Evolutionary conservation across 768 basidiomycete species (phyloP).

Genomic region (Boletellus ananiceps): DNA sequence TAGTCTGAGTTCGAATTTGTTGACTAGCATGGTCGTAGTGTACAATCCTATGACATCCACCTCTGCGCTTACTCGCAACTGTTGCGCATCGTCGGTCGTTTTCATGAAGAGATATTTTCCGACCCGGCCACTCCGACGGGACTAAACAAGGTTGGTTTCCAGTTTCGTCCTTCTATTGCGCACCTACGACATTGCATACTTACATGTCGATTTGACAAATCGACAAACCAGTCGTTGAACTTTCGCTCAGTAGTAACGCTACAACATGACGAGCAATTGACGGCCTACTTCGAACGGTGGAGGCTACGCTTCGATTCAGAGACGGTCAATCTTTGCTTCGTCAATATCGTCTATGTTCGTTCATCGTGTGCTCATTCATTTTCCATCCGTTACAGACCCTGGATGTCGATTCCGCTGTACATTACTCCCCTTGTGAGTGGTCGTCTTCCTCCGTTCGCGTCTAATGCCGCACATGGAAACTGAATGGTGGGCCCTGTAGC

Average conservation of each 20-base stretch:
- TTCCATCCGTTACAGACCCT: slow-evolving; percentile 39
- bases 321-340: slow-evolving; percentile 36
- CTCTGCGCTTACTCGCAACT: slow-evolving; percentile 69
- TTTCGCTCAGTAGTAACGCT: slow-evolving; percentile 64
- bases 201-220: neutral
- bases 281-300: slow-evolving; percentile 65
- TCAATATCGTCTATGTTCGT: too few species aligned
- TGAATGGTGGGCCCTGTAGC: slow-evolving; percentile 42
- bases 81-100: slow-evolving; percentile 63
- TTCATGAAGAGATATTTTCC: slow-evolving; percentile 75
- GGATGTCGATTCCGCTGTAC: slow-evolving; percentile 57
- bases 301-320: slow-evolving; percentile 51
- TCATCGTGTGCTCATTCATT: neutral
- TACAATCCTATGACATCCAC: slow-evolving; percentile 75
- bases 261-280: slow-evolving; percentile 54
- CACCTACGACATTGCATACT: neutral
- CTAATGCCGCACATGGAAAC: too few species aligned
- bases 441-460: neutral
- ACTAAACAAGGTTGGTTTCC: slow-evolving; percentile 52
- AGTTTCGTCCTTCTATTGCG: neutral
- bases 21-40: too few species aligned
- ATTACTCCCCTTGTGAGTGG: slow-evolving; percentile 69
- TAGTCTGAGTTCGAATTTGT: too few species aligned
- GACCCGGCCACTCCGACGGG: slow-evolving; percentile 64
- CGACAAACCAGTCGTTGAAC: slow-evolving; percentile 49